Evolutionary conservation across 208 protist genomes (phyloP), one percentile per base, ranked within the genome.

Genomic region (Acanthamoeba royreba): DNA sequence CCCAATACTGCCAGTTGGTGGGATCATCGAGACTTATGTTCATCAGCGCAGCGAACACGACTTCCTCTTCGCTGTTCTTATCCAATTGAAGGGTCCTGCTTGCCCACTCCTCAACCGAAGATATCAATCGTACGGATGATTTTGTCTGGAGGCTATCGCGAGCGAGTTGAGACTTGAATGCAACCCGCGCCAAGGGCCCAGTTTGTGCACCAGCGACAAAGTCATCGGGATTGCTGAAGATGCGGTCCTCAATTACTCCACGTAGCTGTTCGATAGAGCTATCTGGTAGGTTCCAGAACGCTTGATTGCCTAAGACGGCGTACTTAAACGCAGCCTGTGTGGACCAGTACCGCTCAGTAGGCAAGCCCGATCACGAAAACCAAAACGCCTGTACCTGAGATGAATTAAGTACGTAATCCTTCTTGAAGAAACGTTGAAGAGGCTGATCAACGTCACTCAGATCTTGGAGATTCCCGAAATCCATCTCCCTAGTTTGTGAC

Each of bases 11-110:
- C 86, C 86, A 92, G 86, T 92, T 92, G 52, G 86, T 31, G 15
- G 52, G 58, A 89, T 92, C 86, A 28, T 92, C 86, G 28, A 92
- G 61, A 43, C 86, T 92, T 17, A 92, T 92, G 86, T 92, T 92
- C 86, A 92, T 92, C 19, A 92, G 55, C 25, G 35, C 28, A 35
- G 86, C 86, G 42, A 40, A 92, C 35, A 92, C 86, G 0, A 92
- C 25, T 8, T 92, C 86, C 11, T n/a, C 5, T 5, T 92, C n/a
- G n/a, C n/a, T 4, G 22, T 9, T 74, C 15, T 4, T 19, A 42
- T 17, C 53, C n/a, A 66, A 38, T 3, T 33, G 19, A 4, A 1
- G n/a, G n/a, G n/a, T n/a, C n/a, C n/a, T 38, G 52, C 31, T 69
- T 11, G 46, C 86, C 40, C 86, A 92, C 46, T 92, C 49, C 61